phyloP scores from a whole-genome alignment of 2,329 filamentous ascomycete species.

The Sclerotinia glacialis region DNA sequence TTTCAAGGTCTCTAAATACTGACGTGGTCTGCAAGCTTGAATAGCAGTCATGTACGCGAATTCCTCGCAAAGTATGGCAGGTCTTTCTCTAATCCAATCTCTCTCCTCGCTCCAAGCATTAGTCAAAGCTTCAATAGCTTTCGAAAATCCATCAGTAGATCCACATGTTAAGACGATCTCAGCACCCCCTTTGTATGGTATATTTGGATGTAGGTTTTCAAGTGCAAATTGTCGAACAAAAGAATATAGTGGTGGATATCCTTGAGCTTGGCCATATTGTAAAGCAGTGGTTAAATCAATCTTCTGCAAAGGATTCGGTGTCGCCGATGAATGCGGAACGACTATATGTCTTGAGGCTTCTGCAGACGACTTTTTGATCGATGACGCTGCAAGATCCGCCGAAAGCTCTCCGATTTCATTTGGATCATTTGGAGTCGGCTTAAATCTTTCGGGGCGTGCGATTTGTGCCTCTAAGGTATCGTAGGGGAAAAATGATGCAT shows the following conservation, averaged over 20 bases:
- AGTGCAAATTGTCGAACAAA: conserved; percentile 78
- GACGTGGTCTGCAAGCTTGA: conserved; percentile 56
- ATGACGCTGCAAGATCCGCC: conserved; percentile 40
- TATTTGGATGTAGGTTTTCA: conserved; percentile 73
- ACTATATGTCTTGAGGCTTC: conserved; percentile 51
- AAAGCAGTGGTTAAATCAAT: conserved; percentile 80
- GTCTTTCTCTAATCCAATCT: conserved; percentile 65
- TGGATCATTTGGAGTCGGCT: conserved; percentile 63
- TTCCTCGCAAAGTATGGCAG: conserved; percentile 75
- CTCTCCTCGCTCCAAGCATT: conserved; percentile 71
- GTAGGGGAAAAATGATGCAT: conserved; percentile 80
- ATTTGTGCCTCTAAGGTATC: conserved; percentile 84
- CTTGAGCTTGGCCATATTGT: conserved; percentile 81
- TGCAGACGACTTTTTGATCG: conserved; percentile 30
- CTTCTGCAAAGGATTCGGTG: conserved; percentile 60
- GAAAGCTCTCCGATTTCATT: conserved; percentile 35
- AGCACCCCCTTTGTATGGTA: conserved; percentile 73
- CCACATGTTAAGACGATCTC: conserved; percentile 79
- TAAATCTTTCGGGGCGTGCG: conserved; percentile 71
- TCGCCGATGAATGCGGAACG: conserved; percentile 66
- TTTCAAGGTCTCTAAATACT: background rate
- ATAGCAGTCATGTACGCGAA: conserved; percentile 80
- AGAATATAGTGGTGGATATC: conserved; percentile 73
- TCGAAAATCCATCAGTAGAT: conserved; percentile 80
- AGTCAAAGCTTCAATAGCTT: conserved; percentile 71